Percentiles rank a stretch among this genome's conserved stretches.
These are phyloP conservation scores for Backusella morwellensis DNA, from an alignment of 192 early-diverging fungal species.

Conservation along the genomic window DNA sequence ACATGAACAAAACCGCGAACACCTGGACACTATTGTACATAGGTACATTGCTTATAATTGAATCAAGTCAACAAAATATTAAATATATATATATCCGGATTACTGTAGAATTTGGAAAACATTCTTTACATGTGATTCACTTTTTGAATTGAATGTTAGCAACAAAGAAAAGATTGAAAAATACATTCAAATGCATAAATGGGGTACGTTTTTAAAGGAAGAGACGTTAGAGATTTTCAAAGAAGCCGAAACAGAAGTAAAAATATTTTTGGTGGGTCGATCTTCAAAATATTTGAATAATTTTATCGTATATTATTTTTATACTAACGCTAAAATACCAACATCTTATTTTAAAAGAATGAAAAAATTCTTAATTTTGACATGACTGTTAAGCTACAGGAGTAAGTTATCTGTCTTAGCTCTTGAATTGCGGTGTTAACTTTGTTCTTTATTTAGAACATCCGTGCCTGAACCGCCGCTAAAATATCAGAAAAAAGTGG, in stretches of 20 bases:
- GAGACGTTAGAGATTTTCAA: slow-evolving; percentile 5
- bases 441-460: neutral
- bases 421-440: neutral
- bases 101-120: slow-evolving; percentile 32
- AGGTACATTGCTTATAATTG: slow-evolving; percentile 1
- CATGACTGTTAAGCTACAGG: neutral
- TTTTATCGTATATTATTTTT: neutral
- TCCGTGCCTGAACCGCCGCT: neutral
- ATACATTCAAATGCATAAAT: slow-evolving; percentile 6
- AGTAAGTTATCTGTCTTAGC: slow-evolving; percentile 8
- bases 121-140: slow-evolving; percentile 22
- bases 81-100: neutral
- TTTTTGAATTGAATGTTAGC: slow-evolving; percentile 28
- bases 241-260: slow-evolving; percentile 24
- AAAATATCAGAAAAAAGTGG: slow-evolving; percentile 30
- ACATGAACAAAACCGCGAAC: slow-evolving; percentile 2
- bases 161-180: slow-evolving; percentile 10
- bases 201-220: slow-evolving; percentile 7
- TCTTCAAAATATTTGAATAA: neutral
- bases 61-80: neutral
- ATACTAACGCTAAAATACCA: neutral
- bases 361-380: slow-evolving; percentile 11
- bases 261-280: slow-evolving; percentile 17
- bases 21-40: slow-evolving; percentile 13
- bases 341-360: neutral